These are phyloP conservation scores for Oryza glumipatula DNA, from an alignment of 176 grass and related monocot genomes.

Conservation along the genomic window DNA sequence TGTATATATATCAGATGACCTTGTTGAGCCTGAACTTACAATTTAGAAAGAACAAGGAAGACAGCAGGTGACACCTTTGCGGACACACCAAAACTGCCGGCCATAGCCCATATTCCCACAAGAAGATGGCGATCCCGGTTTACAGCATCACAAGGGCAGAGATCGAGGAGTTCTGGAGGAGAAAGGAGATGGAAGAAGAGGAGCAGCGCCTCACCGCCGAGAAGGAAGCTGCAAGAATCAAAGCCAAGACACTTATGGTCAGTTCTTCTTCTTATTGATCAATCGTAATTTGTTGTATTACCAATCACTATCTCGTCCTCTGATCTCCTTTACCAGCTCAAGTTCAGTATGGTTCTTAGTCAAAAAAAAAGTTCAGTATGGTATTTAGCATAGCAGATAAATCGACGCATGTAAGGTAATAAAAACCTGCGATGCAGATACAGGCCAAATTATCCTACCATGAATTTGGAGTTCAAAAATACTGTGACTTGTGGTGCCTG, in stretches of 20 bases:
- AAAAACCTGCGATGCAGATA: background rate
- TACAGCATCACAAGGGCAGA: conserved; percentile 72
- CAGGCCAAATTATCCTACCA: background rate
- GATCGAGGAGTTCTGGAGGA: conserved; percentile 78
- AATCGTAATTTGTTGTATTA: background rate
- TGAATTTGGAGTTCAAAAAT: background rate
- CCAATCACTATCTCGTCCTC: background rate
- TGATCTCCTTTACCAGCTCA: background rate
- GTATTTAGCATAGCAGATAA: background rate
- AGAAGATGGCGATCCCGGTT: conserved; percentile 41
- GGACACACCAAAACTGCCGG: background rate
- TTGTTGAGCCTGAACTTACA: background rate
- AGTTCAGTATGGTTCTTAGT: background rate
- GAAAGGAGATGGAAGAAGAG: conserved; percentile 66
- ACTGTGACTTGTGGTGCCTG: background rate
- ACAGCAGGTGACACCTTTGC: background rate
- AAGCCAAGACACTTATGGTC: conserved; percentile 70
- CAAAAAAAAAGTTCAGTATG: background rate
- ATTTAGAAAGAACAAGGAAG: conserved; percentile 14
- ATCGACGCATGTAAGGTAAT: background rate
- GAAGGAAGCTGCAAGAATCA: conserved; percentile 76
- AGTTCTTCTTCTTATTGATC: conserved; percentile 15
- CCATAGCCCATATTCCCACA: background rate
- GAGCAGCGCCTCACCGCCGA: conserved; percentile 67
- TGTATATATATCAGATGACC: conserved; percentile 37